Evolutionary conservation across 495 filamentous ascomycete species (phyloP).

Genomic region (Penicillium odoratum): DNA sequence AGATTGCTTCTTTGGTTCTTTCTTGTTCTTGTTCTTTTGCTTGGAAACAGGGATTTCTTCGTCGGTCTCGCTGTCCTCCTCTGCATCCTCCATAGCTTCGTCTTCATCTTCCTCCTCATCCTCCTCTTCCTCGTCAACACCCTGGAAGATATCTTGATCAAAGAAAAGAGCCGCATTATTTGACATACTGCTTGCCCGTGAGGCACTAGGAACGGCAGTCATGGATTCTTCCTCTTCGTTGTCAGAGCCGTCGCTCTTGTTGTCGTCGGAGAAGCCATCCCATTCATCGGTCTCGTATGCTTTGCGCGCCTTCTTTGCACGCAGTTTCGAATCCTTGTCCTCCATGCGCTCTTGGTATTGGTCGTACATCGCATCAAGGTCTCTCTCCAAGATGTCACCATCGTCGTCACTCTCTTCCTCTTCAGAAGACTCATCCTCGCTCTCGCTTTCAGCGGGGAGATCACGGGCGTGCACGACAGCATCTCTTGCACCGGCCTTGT

Average conservation of each 20-base stretch:
- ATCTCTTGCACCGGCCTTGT: conserved; percentile 67
- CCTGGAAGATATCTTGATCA: conserved; percentile 91
- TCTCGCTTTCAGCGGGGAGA: conserved; percentile 54
- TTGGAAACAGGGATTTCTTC: conserved; percentile 19
- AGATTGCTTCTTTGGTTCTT: conserved; percentile 53
- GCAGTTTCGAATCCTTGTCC: conserved; percentile 77
- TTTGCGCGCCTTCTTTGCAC: conserved; percentile 83
- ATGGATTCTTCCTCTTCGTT: conserved; percentile 56
- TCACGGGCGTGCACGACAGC: conserved; percentile 79
- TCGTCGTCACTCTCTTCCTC: conserved; percentile 72
- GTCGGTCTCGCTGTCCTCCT: conserved; percentile 25
- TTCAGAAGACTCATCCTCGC: conserved; percentile 60
- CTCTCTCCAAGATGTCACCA: conserved; percentile 74
- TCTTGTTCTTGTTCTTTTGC: conserved; percentile 21
- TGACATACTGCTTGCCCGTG: conserved; percentile 60
- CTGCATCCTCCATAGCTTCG: conserved; percentile 47
- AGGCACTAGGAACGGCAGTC: conserved; percentile 43
- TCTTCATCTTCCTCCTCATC: conserved; percentile 38
- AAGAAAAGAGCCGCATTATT: conserved; percentile 88
- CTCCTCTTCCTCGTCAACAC: conserved; percentile 54
- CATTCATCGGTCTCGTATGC: conserved; percentile 85
- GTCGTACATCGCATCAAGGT: conserved; percentile 84
- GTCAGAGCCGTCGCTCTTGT: conserved; percentile 43
- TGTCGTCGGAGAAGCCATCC: conserved; percentile 79
- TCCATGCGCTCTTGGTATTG: conserved; percentile 79